phyloP scores from a whole-genome alignment of 2,329 filamentous ascomycete species.

The Beauveria brongniartii region DNA sequence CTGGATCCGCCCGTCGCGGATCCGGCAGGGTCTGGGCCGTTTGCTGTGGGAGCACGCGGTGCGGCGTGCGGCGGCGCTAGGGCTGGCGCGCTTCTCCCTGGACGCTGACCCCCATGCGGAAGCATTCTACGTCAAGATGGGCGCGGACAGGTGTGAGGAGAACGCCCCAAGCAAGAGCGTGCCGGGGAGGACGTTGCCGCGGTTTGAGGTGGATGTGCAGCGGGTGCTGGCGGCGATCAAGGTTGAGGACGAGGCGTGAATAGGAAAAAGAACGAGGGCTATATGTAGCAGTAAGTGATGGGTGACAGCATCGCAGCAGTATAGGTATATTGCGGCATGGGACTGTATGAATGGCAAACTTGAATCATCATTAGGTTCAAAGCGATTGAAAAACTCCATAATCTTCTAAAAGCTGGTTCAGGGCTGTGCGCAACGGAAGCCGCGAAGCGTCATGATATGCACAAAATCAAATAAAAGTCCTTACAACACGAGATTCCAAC shows the following conservation, averaged over 20 bases:
- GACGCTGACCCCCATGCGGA: constrained; percentile 6
- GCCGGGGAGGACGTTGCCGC: neutral
- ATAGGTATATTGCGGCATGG: too few relatives aligned
- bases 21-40: neutral
- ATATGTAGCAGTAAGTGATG: too few relatives aligned
- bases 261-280: too few relatives aligned
- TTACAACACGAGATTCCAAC: neutral
- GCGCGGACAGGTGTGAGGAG: neutral
- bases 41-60: neutral
- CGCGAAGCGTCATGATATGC: neutral
- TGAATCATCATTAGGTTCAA: neutral
- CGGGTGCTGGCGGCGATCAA: neutral
- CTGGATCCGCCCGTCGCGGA: neutral
- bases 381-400: neutral
- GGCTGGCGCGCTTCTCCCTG: neutral
- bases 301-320: too few relatives aligned
- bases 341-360: too few relatives aligned
- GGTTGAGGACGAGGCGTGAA: neutral
- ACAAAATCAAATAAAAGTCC: neutral
- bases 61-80: neutral
- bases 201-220: neutral
- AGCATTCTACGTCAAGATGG: neutral
- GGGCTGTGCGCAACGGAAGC: neutral
- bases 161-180: neutral
- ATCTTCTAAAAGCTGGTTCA: neutral